Evolutionary conservation across 495 filamentous ascomycete species (phyloP).

Genomic region (Thermochaetoides thermophila): DNA sequence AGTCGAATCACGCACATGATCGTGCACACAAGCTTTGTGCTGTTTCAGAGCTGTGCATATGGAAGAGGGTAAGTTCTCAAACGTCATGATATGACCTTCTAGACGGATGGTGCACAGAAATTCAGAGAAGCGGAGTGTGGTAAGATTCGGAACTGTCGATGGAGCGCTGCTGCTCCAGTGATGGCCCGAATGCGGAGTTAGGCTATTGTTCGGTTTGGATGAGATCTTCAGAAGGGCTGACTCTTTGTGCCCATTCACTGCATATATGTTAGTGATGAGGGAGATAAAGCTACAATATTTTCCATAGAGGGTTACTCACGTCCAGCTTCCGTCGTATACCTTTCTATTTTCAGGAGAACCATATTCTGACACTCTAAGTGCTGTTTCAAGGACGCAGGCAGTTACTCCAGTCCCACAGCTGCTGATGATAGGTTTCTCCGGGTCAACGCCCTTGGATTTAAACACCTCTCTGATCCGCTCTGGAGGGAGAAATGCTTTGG

Average conservation of each 20-base stretch:
- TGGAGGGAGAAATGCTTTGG: constrained; percentile 61
- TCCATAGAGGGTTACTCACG: constrained; percentile 52
- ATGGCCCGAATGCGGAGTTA: no score
- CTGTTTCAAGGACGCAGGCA: constrained; percentile 82
- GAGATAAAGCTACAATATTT: constrained; percentile 67
- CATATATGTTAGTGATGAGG: neutral
- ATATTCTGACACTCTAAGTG: constrained; percentile 62
- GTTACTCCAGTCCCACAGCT: constrained; percentile 92
- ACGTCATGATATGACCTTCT: no score
- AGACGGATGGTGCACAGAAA: no score
- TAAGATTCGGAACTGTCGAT: no score
- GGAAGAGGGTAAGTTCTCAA: no score
- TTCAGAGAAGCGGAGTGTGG: no score
- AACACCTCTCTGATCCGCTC: constrained; percentile 65
- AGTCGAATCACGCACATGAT: no score
- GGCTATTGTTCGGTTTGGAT: constrained; percentile 22
- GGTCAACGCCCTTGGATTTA: constrained; percentile 58
- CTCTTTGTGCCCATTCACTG: constrained; percentile 28
- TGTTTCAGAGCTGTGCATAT: no score
- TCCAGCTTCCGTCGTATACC: constrained; percentile 96
- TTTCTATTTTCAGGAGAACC: constrained; percentile 50
- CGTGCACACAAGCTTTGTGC: no score
- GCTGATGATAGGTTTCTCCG: constrained; percentile 70
- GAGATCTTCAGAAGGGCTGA: constrained; percentile 26
- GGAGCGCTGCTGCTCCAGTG: no score